Percentiles rank a stretch among this genome's conserved stretches.
These are phyloP conservation scores for Trametes sp. DNA, from an alignment of 1,284 basidiomycete species.

Conservation along the genomic window DNA sequence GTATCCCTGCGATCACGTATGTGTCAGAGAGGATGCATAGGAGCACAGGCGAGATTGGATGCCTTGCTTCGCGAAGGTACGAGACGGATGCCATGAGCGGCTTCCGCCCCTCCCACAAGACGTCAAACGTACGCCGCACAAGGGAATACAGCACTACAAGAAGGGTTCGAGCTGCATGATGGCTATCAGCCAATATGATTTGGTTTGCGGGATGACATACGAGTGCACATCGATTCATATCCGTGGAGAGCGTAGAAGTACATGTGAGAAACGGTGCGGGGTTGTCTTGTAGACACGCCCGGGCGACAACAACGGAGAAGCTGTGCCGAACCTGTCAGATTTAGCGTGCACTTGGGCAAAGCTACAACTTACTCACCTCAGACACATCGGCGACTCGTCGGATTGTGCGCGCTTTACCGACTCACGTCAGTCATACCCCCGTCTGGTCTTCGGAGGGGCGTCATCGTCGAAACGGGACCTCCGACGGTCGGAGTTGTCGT, in stretches of 20 bases:
- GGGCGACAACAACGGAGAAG: background rate
- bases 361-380: constrained; percentile 1
- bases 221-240: background rate
- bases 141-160: background rate
- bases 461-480: constrained; percentile 23
- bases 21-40: background rate
- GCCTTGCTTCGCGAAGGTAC: background rate
- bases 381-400: background rate
- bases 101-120: background rate
- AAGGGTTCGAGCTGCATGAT: background rate
- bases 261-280: background rate
- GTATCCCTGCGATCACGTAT: constrained; percentile 13
- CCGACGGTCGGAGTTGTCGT: constrained; percentile 17
- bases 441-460: constrained; percentile 26
- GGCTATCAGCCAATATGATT: background rate
- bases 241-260: background rate
- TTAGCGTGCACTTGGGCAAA: background rate
- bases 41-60: background rate
- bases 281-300: background rate
- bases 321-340: background rate
- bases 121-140: background rate
- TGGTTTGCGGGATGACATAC: background rate
- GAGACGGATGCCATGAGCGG: background rate
- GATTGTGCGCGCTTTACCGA: background rate
- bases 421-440: constrained; percentile 33